Evolutionary conservation across 2,329 filamentous ascomycete genomes (phyloP).

Genomic region (Botryotinia convoluta): DNA sequence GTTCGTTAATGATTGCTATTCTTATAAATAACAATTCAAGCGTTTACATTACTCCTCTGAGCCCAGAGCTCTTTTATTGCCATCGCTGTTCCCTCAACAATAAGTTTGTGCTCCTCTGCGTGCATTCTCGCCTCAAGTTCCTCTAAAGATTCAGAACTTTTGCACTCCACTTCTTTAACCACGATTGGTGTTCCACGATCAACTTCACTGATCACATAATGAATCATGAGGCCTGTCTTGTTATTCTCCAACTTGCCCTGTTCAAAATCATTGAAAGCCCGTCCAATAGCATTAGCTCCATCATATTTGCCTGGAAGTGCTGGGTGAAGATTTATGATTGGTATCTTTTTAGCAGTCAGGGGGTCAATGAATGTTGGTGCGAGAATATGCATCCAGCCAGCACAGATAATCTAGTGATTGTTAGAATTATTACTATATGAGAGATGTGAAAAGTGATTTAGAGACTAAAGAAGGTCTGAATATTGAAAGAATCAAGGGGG

Average conservation of each 20-base stretch:
- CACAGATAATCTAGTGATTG: constrained; percentile 53
- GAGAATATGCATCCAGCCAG: constrained; percentile 71
- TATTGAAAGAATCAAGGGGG: background rate
- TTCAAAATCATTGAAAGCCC: constrained; percentile 72
- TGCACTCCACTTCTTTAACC: constrained; percentile 64
- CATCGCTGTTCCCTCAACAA: constrained; percentile 68
- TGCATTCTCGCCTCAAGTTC: constrained; percentile 73
- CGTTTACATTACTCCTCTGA: constrained; percentile 25
- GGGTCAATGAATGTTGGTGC: constrained; percentile 60
- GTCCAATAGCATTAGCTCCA: constrained; percentile 72
- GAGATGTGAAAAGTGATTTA: background rate
- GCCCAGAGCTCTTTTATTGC: constrained; percentile 44
- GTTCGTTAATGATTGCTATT: background rate
- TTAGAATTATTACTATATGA: background rate
- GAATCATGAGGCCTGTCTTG: constrained; percentile 80
- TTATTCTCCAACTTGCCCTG: constrained; percentile 60
- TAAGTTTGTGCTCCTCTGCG: constrained; percentile 70
- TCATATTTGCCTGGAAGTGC: constrained; percentile 69
- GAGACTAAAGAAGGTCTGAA: background rate
- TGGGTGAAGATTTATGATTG: constrained; percentile 68
- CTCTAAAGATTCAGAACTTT: constrained; percentile 62
- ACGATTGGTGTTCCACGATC: constrained; percentile 76
- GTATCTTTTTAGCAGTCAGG: constrained; percentile 51
- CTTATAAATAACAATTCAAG: constrained; percentile 16
- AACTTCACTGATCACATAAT: constrained; percentile 78